Conservation (phyloP, 768 basidiomycete genomes). For the Tricholoma bakamatsutake region DNA sequence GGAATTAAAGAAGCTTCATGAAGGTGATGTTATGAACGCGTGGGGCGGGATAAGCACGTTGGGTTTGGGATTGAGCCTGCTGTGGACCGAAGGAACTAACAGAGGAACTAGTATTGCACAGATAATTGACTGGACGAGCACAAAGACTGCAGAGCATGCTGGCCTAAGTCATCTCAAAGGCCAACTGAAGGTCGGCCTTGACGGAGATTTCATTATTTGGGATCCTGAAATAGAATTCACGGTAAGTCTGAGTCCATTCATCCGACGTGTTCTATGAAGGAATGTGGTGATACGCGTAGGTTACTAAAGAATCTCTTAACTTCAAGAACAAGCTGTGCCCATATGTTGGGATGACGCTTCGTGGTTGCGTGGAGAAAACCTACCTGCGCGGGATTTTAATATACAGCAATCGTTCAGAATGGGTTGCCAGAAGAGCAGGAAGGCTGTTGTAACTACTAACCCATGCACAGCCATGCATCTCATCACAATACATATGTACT, state of each 20-base stretch:
- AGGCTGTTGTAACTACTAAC: slow-evolving; percentile 26
- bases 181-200: slow-evolving; percentile 60
- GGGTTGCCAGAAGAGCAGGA: slow-evolving; percentile 27
- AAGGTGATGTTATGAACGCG: slow-evolving; percentile 79
- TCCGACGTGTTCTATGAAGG: background rate
- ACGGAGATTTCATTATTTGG: slow-evolving; percentile 87
- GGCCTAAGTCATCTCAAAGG: slow-evolving; percentile 71
- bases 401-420: slow-evolving; percentile 39
- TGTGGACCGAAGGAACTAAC: slow-evolving; percentile 81
- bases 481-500: too few relatives aligned
- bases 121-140: slow-evolving; percentile 72
- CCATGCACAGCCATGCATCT: too few relatives aligned
- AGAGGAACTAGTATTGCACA: slow-evolving; percentile 51
- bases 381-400: slow-evolving; percentile 72
- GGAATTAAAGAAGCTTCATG: slow-evolving; percentile 71
- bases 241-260: slow-evolving; percentile 20
- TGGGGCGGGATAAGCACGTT: slow-evolving; percentile 96
- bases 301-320: slow-evolving; percentile 62
- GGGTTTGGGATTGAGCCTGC: slow-evolving; percentile 79
- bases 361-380: slow-evolving; percentile 70
- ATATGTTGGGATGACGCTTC: slow-evolving; percentile 70
- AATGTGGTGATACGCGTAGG: slow-evolving; percentile 34
- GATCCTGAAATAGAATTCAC: slow-evolving; percentile 52
- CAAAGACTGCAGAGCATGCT: slow-evolving; percentile 73
- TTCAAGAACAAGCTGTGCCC: slow-evolving; percentile 96